Percentiles rank a stretch among this genome's conserved stretches.
These are phyloP conservation scores for Fibroporia radiculosa DNA, from an alignment of 768 basidiomycete species.

Conservation along the genomic window DNA sequence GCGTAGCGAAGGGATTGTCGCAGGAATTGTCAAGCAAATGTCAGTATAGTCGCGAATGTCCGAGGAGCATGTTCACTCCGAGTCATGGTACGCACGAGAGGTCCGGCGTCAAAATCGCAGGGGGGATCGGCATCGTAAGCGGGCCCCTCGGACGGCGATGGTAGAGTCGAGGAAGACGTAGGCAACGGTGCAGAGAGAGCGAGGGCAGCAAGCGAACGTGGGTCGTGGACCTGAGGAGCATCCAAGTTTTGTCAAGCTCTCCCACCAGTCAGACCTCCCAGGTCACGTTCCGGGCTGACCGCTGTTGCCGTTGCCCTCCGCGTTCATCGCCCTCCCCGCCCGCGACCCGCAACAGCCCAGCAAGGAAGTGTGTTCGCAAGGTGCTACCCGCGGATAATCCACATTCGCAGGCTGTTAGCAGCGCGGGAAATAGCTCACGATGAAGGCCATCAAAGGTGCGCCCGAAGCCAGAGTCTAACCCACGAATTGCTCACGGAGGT, in stretches of 20 bases:
- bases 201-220: constrained; percentile 6
- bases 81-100: constrained; percentile 19
- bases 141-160: background rate
- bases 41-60: too few species aligned
- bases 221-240: constrained; percentile 5
- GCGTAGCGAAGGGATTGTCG: background rate
- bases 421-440: constrained; percentile 20
- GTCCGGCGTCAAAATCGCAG: constrained; percentile 17
- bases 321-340: constrained; percentile 9
- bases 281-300: constrained; percentile 1
- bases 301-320: constrained; percentile 1
- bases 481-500: background rate
- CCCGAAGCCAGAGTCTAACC: constrained; percentile 6
- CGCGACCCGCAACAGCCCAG: too few species aligned
- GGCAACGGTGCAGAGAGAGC: background rate
- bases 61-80: background rate
- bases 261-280: background rate
- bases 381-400: background rate
- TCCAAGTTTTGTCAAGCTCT: constrained; percentile 5
- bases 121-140: constrained; percentile 18
- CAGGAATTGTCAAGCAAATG: too few species aligned
- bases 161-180: background rate
- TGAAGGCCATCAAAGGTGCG: constrained; percentile 62
- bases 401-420: too few species aligned
- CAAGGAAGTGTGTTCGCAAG: background rate